phyloP scores from a whole-genome alignment of 345 rosid species.

The Pugionium cornutum region DNA sequence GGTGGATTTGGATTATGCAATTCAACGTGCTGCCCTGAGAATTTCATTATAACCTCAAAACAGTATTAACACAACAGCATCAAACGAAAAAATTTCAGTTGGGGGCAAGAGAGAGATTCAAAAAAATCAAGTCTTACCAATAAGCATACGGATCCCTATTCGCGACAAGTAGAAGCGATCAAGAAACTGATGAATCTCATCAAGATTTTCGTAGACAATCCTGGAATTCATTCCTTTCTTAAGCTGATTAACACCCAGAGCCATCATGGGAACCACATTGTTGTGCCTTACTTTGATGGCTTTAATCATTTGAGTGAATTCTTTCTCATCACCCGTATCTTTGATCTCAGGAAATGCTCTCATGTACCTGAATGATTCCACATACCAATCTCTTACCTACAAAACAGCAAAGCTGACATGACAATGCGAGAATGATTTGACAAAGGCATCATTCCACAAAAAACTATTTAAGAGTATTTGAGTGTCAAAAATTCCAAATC shows the following conservation, averaged over 20 bases:
- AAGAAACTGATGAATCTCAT: conserved; percentile 88
- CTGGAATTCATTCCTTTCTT: conserved; percentile 65
- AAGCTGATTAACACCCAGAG: conserved; percentile 90
- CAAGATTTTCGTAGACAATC: conserved; percentile 54
- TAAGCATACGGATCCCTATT: conserved; percentile 92
- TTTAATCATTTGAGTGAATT: conserved; percentile 88
- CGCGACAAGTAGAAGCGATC: conserved; percentile 96
- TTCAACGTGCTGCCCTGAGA: conserved; percentile 97
- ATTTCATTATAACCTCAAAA: conserved; percentile 19
- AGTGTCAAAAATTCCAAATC: conserved; percentile 17
- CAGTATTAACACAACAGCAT: not conserved
- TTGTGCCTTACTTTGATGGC: conserved; percentile 97
- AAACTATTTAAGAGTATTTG: not conserved
- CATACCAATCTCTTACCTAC: conserved; percentile 97
- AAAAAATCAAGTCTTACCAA: conserved; percentile 47
- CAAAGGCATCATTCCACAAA: conserved; percentile 9
- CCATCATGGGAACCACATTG: conserved; percentile 98
- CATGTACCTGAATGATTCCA: conserved; percentile 93
- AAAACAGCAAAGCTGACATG: conserved; percentile 13
- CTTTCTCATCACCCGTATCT: conserved; percentile 63
- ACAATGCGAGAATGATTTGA: not conserved
- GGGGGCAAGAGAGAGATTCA: not conserved
- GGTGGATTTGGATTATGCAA: conserved; percentile 92
- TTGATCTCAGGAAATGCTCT: conserved; percentile 86
- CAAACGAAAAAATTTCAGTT: not conserved